phyloP scores from a whole-genome alignment of 1,139 yeast species.

The Zygosaccharomyces pseudobailii region DNA sequence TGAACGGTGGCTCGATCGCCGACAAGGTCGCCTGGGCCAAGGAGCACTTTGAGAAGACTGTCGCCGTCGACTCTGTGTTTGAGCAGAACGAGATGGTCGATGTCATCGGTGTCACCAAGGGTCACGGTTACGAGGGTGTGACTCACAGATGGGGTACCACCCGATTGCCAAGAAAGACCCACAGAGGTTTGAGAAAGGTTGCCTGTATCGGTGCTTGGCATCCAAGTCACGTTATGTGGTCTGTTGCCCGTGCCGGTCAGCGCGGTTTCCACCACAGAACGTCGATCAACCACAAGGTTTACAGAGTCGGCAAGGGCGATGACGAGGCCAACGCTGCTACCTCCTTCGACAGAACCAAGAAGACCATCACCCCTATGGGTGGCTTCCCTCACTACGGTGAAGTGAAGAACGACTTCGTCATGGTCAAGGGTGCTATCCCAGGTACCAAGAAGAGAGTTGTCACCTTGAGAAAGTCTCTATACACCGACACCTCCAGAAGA shows the following conservation, averaged over 20 bases:
- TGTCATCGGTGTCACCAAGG: constrained; percentile 98
- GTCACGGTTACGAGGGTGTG: constrained; percentile 99
- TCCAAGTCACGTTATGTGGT: constrained; percentile 99
- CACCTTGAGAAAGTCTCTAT: constrained; percentile 97
- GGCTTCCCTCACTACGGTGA: constrained; percentile 99
- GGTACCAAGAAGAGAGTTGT: constrained; percentile 99
- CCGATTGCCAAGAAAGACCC: constrained; percentile 99
- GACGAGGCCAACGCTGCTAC: constrained; percentile 95
- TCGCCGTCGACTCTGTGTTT: constrained; percentile 89
- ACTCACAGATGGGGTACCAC: constrained; percentile 99
- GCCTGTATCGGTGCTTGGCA: constrained; percentile 99
- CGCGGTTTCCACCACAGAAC: constrained; percentile 99
- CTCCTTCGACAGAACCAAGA: constrained; percentile 98
- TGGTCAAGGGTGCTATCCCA: constrained; percentile 98
- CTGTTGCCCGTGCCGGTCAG: constrained; percentile 99
- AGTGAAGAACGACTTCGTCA: constrained; percentile 94
- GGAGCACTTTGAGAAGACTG: constrained; percentile 99
- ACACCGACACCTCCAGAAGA: constrained; percentile 96
- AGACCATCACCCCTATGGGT: constrained; percentile 99
- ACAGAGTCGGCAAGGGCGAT: constrained; percentile 97
- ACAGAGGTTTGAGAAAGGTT: constrained; percentile 99
- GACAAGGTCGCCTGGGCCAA: constrained; percentile 99
- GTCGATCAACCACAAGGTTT: constrained; percentile 99
- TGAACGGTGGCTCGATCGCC: constrained; percentile 97
- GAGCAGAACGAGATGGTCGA: constrained; percentile 99